phyloP scores from a whole-genome alignment of 257 asterid genomes.

The Fraxinus americana region DNA sequence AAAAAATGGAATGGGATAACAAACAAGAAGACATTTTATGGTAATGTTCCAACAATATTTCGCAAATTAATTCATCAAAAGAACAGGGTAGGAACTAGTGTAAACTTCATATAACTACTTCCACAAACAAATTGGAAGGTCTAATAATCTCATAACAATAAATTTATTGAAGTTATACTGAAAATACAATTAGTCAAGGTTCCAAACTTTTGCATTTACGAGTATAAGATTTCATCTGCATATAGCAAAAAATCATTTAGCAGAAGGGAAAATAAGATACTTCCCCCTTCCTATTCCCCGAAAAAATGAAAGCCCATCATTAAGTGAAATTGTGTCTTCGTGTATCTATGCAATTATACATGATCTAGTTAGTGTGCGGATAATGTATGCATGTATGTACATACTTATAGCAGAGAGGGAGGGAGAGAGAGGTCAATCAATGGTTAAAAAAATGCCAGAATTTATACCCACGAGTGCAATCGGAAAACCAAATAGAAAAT shows the following conservation, averaged over 20 bases:
- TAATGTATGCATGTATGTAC: neutral
- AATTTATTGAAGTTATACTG: neutral
- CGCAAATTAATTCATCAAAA: neutral
- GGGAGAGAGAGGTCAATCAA: neutral
- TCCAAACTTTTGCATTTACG: neutral
- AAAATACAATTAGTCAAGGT: neutral
- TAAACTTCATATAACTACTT: neutral
- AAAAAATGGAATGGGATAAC: neutral
- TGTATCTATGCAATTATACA: neutral
- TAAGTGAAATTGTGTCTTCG: neutral
- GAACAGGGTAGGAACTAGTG: neutral
- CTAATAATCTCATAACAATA: neutral
- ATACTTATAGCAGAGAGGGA: neutral
- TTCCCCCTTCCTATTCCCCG: neutral
- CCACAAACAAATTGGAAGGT: neutral
- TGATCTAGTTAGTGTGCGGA: neutral
- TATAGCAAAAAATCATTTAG: neutral
- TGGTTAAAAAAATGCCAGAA: neutral
- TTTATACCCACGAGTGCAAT: neutral
- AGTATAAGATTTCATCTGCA: neutral
- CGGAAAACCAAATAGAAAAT: neutral
- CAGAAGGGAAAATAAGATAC: neutral
- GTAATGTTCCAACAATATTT: neutral
- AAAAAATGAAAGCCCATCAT: neutral
- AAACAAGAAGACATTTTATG: neutral